Conservation (phyloP, 164 flowering plant species). For the Saururus chinensis region DNA sequence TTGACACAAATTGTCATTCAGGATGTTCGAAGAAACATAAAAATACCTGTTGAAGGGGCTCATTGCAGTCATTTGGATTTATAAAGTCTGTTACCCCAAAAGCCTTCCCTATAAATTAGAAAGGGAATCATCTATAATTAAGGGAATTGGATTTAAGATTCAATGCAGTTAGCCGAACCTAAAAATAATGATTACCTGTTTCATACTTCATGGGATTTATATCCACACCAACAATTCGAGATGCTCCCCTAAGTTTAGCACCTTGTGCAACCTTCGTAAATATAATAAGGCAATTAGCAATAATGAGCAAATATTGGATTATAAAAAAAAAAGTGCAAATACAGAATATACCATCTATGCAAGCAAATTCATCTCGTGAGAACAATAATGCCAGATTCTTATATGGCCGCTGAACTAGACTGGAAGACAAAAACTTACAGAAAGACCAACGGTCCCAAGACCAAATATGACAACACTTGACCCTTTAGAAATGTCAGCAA, state of each 20-base stretch:
- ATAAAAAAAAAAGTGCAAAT: not conserved
- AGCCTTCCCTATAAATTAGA: slow-evolving; percentile 49
- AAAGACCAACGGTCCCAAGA: slow-evolving; percentile 95
- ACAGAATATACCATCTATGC: not conserved
- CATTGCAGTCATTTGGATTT: slow-evolving; percentile 63
- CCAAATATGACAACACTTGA: slow-evolving; percentile 87
- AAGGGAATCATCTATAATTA: not conserved
- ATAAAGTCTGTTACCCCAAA: slow-evolving; percentile 82
- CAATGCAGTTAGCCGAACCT: not conserved
- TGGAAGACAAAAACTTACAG: slow-evolving; percentile 45
- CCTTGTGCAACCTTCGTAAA: slow-evolving; percentile 80
- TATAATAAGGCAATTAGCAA: not conserved
- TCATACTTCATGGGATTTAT: slow-evolving; percentile 56
- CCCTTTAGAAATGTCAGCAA: slow-evolving; percentile 74
- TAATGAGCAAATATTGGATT: not conserved
- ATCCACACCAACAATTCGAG: slow-evolving; percentile 78
- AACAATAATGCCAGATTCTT: not conserved
- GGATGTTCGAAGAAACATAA: not conserved
- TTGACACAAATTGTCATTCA: too few species aligned
- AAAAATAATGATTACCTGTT: slow-evolving; percentile 51
- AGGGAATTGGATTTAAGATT: not conserved
- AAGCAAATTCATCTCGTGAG: not conserved
- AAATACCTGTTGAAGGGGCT: slow-evolving; percentile 80
- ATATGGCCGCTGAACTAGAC: not conserved
- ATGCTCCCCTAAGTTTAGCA: slow-evolving; percentile 76